A percentile compares a stretch with the other conserved stretches of the same genome.
phyloP scores from a whole-genome alignment of 148 eudicot genomes.

The Chenopodium suecicum region DNA sequence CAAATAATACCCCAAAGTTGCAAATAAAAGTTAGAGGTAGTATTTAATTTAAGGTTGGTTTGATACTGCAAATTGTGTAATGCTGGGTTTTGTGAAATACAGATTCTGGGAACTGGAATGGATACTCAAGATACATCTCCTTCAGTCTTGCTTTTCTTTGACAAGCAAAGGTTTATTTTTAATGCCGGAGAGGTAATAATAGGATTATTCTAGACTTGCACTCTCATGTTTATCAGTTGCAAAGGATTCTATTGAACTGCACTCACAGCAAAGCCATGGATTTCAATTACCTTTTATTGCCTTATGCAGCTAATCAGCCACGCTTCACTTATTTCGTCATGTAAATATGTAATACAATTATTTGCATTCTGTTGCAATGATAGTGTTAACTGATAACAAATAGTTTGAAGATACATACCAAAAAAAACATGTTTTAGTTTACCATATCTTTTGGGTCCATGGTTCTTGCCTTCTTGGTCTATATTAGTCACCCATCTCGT shows the following conservation, averaged over 20 bases:
- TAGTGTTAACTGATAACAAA: neutral
- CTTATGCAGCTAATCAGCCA: neutral
- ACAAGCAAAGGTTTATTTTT: slow-evolving; percentile 83
- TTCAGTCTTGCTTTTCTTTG: slow-evolving; percentile 87
- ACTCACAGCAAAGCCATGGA: neutral
- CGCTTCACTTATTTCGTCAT: neutral
- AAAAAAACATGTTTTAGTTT: neutral
- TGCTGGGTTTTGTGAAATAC: slow-evolving; percentile 18
- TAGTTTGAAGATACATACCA: neutral
- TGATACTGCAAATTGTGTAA: neutral
- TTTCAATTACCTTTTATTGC: slow-evolving; percentile 7
- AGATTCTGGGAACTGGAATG: slow-evolving; percentile 97
- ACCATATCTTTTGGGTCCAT: neutral
- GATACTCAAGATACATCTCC: slow-evolving; percentile 96
- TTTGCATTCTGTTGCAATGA: neutral
- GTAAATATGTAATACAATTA: neutral
- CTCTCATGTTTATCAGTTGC: neutral
- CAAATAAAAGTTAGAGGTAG: too few species aligned
- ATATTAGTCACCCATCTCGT: neutral
- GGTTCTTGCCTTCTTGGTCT: neutral
- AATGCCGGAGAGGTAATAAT: slow-evolving; percentile 93
- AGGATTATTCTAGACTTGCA: neutral
- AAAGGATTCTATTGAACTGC: slow-evolving; percentile 5
- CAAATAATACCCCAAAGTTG: too few species aligned
- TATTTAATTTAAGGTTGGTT: neutral